Conservation (phyloP, 208 protist species). For the Naegleria lovaniensis region DNA sequence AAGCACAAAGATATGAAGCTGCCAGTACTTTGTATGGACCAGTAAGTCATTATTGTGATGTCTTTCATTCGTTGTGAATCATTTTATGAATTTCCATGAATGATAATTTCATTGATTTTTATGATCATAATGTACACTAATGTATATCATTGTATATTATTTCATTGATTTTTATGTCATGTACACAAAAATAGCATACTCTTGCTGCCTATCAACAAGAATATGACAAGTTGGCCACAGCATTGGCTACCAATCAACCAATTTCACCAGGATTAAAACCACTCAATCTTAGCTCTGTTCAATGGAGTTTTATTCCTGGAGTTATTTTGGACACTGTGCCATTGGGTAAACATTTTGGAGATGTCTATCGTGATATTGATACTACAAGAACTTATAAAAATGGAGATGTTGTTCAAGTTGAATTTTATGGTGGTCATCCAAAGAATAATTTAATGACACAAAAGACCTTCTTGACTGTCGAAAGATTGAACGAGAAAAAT, state of each 20-base stretch:
- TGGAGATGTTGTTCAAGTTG: neutral
- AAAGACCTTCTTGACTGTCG: slow-evolving; percentile 11
- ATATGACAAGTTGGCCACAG: neutral
- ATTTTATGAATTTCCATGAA: too few relatives aligned
- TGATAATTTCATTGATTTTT: too few relatives aligned
- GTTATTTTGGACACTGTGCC: neutral
- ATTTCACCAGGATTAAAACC: neutral
- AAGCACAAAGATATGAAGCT: slow-evolving; percentile 27
- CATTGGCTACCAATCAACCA: neutral
- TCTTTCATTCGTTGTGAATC: too few relatives aligned
- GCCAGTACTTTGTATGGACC: slow-evolving; percentile 22
- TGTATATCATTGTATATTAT: too few relatives aligned
- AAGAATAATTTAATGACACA: slow-evolving; percentile 9
- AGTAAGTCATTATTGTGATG: too few relatives aligned
- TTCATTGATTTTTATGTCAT: too few relatives aligned
- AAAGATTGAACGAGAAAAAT: neutral
- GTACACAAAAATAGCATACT: neutral
- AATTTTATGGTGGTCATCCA: neutral
- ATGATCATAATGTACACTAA: too few relatives aligned
- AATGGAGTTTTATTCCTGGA: neutral
- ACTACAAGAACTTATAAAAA: neutral
- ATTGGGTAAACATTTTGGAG: neutral
- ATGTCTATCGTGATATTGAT: neutral
- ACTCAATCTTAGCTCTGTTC: neutral
- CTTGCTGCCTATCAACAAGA: slow-evolving; percentile 13